A percentile compares a stretch with the other conserved stretches of the same genome.
These are phyloP conservation scores for Malus sylvestris DNA, from an alignment of 306 rosid genomes.

Conservation along the genomic window DNA sequence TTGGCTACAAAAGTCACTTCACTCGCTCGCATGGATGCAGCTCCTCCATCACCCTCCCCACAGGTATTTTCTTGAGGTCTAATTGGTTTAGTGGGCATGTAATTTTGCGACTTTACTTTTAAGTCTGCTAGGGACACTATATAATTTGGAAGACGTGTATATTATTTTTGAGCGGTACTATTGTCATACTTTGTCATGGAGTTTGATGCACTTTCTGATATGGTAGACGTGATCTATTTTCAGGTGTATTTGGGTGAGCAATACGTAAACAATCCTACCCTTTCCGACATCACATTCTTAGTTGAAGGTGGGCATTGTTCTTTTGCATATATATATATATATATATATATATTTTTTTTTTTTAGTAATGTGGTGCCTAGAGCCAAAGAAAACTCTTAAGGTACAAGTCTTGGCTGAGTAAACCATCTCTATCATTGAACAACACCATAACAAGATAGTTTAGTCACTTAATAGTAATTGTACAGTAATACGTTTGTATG, in stretches of 20 bases:
- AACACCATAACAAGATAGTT: neutral
- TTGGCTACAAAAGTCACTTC: slow-evolving; percentile 63
- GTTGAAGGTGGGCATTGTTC: slow-evolving; percentile 54
- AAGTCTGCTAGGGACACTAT: neutral
- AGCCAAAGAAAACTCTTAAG: too few relatives aligned
- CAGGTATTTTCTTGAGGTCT: slow-evolving; percentile 41
- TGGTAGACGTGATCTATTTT: slow-evolving; percentile 4
- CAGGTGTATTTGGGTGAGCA: slow-evolving; percentile 79
- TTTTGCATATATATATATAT: neutral
- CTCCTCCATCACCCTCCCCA: slow-evolving; percentile 66
- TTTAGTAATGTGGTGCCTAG: too few relatives aligned
- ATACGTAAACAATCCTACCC: slow-evolving; percentile 53
- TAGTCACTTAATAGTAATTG: neutral
- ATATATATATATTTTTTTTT: neutral
- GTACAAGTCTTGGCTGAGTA: too few relatives aligned
- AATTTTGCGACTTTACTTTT: neutral
- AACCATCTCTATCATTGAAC: neutral
- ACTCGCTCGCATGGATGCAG: slow-evolving; percentile 56
- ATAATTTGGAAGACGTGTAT: neutral
- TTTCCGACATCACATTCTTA: slow-evolving; percentile 75
- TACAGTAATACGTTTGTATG: neutral
- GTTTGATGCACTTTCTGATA: neutral
- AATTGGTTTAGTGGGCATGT: neutral
- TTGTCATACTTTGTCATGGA: neutral
- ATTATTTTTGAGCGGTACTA: neutral